A percentile compares a stretch with the other conserved stretches of the same genome.
Conservation (phyloP, 345 rosid genomes). For the Dovyalis caffra region DNA sequence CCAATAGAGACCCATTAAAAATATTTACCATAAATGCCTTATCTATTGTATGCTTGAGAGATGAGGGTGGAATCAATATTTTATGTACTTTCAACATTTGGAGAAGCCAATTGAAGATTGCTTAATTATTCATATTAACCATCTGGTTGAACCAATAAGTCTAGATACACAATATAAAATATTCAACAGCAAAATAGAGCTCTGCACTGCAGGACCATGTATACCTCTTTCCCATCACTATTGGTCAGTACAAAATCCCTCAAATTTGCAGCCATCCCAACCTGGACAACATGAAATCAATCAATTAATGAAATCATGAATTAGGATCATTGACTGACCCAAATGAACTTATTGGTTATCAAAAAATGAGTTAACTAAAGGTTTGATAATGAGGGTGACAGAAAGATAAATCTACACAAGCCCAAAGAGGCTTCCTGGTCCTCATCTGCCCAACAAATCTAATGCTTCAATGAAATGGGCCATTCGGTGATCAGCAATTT, state of each 20-base stretch:
- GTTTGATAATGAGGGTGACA: not conserved
- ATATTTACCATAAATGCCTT: not conserved
- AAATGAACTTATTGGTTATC: not conserved
- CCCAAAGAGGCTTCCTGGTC: not conserved
- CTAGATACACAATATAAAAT: not conserved
- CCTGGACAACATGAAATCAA: conserved; percentile 38
- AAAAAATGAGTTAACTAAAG: not conserved
- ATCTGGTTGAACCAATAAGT: not conserved
- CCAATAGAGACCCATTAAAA: not conserved
- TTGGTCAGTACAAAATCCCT: conserved; percentile 64
- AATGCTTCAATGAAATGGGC: not conserved
- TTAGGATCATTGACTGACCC: not conserved
- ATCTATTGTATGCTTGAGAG: not conserved
- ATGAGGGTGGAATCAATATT: not conserved
- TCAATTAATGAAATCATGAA: not conserved
- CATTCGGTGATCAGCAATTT: not conserved
- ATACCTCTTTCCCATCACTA: conserved; percentile 71
- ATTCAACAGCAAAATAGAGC: not conserved
- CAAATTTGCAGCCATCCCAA: conserved; percentile 88
- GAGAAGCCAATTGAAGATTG: not conserved
- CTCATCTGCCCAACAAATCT: not conserved
- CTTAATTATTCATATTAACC: not conserved
- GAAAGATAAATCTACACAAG: not conserved
- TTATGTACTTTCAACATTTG: not conserved
- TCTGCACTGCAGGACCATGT: not conserved